These are phyloP conservation scores for Dipodascus geniculatus DNA, from an alignment of 805 yeast genomes.

Conservation along the genomic window DNA sequence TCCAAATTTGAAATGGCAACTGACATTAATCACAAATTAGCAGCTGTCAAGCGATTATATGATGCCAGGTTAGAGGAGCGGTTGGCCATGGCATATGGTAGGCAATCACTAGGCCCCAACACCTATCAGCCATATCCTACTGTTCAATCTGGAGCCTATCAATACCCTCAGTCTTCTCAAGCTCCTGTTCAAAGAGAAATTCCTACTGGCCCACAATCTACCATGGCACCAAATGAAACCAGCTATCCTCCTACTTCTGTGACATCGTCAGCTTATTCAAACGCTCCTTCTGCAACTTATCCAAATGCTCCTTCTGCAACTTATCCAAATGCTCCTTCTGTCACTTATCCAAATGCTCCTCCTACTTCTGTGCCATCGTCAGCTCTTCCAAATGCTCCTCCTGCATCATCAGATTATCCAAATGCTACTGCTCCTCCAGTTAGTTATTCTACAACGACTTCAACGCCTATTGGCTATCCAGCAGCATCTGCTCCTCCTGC, in stretches of 20 bases:
- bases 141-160: too few species aligned
- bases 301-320: too few species aligned
- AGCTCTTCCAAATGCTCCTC: neutral
- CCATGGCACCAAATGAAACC: constrained; percentile 1
- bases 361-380: neutral
- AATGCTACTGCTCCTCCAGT: too few species aligned
- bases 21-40: constrained; percentile 67
- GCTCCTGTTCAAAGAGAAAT: neutral
- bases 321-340: neutral
- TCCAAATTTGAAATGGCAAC: constrained; percentile 53
- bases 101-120: neutral
- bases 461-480: too few species aligned
- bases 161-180: constrained; percentile 2
- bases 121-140: neutral
- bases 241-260: neutral
- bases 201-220: neutral
- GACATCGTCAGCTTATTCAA: too few species aligned
- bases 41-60: constrained; percentile 63
- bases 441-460: too few species aligned
- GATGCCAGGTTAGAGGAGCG: constrained; percentile 59
- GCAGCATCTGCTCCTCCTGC: neutral
- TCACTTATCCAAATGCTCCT: neutral
- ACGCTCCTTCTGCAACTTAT: too few species aligned
- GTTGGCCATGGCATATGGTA: constrained; percentile 28
- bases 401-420: neutral